phyloP scores from a whole-genome alignment of 129 eudicot genomes.

The Artemisia annua region DNA sequence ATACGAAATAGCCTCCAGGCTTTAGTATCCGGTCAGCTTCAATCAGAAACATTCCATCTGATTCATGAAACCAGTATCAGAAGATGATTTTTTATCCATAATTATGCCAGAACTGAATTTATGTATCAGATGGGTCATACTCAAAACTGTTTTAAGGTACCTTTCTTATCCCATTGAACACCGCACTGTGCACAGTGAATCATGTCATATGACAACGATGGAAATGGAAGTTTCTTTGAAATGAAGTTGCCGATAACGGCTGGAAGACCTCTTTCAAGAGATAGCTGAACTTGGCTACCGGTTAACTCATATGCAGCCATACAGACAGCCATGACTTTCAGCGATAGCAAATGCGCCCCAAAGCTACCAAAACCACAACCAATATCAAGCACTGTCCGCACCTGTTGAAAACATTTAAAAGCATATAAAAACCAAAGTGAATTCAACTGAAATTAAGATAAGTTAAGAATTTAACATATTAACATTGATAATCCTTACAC shows the following conservation, averaged over 20 bases:
- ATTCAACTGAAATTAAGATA: background rate
- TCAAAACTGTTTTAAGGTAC: conserved; percentile 28
- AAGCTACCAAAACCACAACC: conserved; percentile 99
- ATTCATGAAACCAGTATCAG: conserved; percentile 23
- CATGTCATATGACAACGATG: conserved; percentile 90
- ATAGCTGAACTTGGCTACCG: conserved; percentile 92
- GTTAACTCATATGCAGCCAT: conserved; percentile 85
- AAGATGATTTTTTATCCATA: background rate
- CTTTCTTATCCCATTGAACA: conserved; percentile 83
- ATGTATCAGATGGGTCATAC: background rate
- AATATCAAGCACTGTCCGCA: conserved; percentile 78
- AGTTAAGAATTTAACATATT: background rate
- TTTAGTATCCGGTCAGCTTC: conserved; percentile 90
- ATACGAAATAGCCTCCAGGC: conserved; percentile 94
- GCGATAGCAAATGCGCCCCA: conserved; percentile 86
- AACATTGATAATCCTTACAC: conserved; percentile 49
- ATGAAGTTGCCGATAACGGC: conserved; percentile 82
- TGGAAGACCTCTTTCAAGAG: conserved; percentile 99
- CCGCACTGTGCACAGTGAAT: conserved; percentile 98
- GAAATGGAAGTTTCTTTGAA: conserved; percentile 83
- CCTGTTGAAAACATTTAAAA: conserved; percentile 49
- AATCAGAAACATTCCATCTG: conserved; percentile 82
- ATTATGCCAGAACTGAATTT: background rate
- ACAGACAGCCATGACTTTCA: conserved; percentile 82
- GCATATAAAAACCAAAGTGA: background rate